Percentiles rank a stretch among this genome's conserved stretches.
phyloP scores from a whole-genome alignment of 169 alveolate genomes.

The Cryptosporidium baileyi region DNA sequence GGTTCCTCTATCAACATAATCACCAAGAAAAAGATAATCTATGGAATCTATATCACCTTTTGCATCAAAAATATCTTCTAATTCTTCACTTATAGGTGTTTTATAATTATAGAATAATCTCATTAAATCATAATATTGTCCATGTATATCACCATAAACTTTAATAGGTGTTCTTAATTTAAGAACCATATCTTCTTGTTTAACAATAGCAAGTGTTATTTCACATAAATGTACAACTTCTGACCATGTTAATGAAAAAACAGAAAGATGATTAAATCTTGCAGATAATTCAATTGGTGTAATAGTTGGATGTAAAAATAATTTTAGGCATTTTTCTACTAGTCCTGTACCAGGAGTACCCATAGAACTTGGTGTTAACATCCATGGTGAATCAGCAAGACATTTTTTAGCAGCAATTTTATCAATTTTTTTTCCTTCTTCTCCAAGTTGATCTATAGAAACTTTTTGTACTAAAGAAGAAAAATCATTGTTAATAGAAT shows the following conservation, averaged over 20 bases:
- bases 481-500: conserved; percentile 80
- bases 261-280: conserved; percentile 50
- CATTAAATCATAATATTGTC: conserved; percentile 97
- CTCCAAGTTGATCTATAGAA: conserved; percentile 88
- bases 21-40: conserved; percentile 96
- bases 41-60: conserved; percentile 64
- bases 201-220: conserved; percentile 78
- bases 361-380: conserved; percentile 22
- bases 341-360: conserved; percentile 50
- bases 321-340: conserved; percentile 40
- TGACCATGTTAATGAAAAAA: conserved; percentile 77
- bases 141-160: conserved; percentile 99
- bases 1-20: conserved; percentile 98
- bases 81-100: conserved; percentile 85
- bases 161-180: conserved; percentile 95
- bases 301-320: conserved; percentile 48
- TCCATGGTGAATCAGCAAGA: conserved; percentile 64
- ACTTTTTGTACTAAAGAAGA: conserved; percentile 83
- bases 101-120: conserved; percentile 89
- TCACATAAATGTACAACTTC: conserved; percentile 81
- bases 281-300: conserved; percentile 66
- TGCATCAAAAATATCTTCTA: conserved; percentile 81
- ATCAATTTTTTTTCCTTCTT: conserved; percentile 87
- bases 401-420: conserved; percentile 78
- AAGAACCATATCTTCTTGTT: conserved; percentile 95